Evolutionary conservation across 2,329 filamentous ascomycete genomes (phyloP).

Genomic region (Nemania diffusa): DNA sequence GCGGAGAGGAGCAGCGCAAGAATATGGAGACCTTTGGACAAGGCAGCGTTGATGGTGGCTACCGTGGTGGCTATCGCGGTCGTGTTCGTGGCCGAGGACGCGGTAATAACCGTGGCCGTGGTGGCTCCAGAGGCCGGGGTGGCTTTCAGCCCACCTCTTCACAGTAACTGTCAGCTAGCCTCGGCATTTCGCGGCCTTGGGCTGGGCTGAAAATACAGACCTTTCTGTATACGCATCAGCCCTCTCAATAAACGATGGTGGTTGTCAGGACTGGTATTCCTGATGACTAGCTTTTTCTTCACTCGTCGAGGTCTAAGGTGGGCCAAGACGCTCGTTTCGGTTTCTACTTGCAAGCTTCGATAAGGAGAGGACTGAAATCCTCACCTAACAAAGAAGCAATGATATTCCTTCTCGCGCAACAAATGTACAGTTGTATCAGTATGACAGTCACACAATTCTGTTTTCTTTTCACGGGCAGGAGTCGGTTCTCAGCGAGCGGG

Average conservation of each 20-base stretch:
- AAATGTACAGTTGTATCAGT: slow-evolving; percentile 43
- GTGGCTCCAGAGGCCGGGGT: slow-evolving; percentile 53
- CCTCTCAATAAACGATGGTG: neutral
- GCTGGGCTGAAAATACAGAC: neutral
- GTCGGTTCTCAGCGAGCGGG: slow-evolving; percentile 43
- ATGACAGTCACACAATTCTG: slow-evolving; percentile 40
- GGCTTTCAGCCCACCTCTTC: slow-evolving; percentile 36
- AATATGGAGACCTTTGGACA: slow-evolving; percentile 99
- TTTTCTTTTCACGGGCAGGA: slow-evolving; percentile 41
- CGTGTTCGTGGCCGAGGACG: slow-evolving; percentile 77
- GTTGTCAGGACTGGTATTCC: neutral
- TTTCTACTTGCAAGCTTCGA: slow-evolving; percentile 7
- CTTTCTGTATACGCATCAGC: neutral
- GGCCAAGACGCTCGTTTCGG: neutral
- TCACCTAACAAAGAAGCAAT: slow-evolving; percentile 2
- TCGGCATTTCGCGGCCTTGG: neutral
- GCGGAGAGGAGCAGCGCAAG: slow-evolving; percentile 90
- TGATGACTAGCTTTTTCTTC: neutral
- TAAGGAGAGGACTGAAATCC: neutral
- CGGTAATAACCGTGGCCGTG: slow-evolving; percentile 58
- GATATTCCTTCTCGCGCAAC: slow-evolving; percentile 15
- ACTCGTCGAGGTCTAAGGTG: neutral
- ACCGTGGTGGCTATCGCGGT: slow-evolving; percentile 80
- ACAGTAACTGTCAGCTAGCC: slow-evolving; percentile 34
- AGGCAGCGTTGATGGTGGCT: slow-evolving; percentile 87